Conservation (phyloP, 2,329 filamentous ascomycete genomes). For the Pyrenophora tritici-repentis region DNA sequence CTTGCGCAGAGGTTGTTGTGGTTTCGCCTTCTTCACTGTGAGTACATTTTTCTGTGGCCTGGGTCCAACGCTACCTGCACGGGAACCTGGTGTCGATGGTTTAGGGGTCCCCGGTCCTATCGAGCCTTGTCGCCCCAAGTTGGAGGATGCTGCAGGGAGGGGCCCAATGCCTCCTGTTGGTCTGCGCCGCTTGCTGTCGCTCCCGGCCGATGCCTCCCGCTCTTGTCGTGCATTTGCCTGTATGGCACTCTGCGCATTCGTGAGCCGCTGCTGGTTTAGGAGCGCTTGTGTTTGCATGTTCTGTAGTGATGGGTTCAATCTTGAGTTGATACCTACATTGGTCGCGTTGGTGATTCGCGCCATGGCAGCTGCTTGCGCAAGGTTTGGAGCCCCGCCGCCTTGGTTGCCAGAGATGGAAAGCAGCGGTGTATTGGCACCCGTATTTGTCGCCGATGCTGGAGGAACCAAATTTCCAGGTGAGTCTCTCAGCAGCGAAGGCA, state of each 20-base stretch:
- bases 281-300: conserved; percentile 46
- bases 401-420: conserved; percentile 62
- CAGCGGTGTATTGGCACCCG: conserved; percentile 56
- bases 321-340: conserved; percentile 37
- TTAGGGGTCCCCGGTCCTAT: conserved; percentile 68
- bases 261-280: conserved; percentile 45
- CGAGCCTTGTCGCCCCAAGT: conserved; percentile 63
- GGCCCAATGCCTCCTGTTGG: conserved; percentile 59
- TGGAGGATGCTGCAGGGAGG: conserved; percentile 59
- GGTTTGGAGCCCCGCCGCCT: conserved; percentile 58
- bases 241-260: conserved; percentile 39
- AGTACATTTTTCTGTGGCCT: conserved; percentile 52
- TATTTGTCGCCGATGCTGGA: conserved; percentile 51
- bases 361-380: conserved; percentile 56
- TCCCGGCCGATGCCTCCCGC: conserved; percentile 60
- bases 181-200: conserved; percentile 64
- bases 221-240: conserved; percentile 47
- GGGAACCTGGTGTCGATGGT: conserved; percentile 57
- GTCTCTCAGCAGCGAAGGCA: conserved; percentile 62
- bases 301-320: conserved; percentile 39
- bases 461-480: conserved; percentile 57
- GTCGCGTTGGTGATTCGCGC: conserved; percentile 47
- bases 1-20: conserved; percentile 54
- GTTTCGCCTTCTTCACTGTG: conserved; percentile 60
- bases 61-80: conserved; percentile 65